These are phyloP conservation scores for Corniculantispora saksenae DNA, from an alignment of 2,329 filamentous ascomycete species.

Conservation along the genomic window DNA sequence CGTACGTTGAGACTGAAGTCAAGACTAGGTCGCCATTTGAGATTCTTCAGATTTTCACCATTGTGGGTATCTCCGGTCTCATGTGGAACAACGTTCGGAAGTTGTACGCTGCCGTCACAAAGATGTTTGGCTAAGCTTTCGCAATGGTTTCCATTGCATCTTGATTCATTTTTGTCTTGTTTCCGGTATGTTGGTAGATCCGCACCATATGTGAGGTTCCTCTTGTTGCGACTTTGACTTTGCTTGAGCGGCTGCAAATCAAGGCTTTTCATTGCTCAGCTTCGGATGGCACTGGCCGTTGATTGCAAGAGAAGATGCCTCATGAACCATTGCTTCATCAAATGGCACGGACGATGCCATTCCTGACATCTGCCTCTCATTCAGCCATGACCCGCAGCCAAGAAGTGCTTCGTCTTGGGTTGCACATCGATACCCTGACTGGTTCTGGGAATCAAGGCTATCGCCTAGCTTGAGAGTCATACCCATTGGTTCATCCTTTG, in stretches of 20 bases:
- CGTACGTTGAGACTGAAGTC: slow-evolving; percentile 60
- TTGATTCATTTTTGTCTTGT: not conserved
- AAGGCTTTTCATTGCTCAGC: not conserved
- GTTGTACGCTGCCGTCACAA: slow-evolving; percentile 19
- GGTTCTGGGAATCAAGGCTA: too few relatives aligned
- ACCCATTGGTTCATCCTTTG: not conserved
- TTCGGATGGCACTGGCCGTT: not conserved
- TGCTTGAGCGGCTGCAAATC: not conserved
- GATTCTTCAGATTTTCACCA: slow-evolving; percentile 55
- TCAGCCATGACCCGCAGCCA: slow-evolving; percentile 5
- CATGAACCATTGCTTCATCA: not conserved
- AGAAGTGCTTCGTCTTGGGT: not conserved
- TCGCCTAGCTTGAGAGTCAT: slow-evolving; percentile 6
- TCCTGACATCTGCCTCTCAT: not conserved
- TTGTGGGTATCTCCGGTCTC: slow-evolving; percentile 47
- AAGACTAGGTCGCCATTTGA: slow-evolving; percentile 56
- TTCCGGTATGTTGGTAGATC: not conserved
- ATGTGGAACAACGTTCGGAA: slow-evolving; percentile 42
- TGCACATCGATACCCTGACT: not conserved
- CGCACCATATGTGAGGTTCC: not conserved
- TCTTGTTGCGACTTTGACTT: too few relatives aligned
- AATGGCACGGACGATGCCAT: not conserved
- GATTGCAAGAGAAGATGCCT: not conserved
- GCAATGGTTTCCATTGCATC: not conserved
- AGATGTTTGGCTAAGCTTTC: slow-evolving; percentile 6